Evolutionary conservation across 495 filamentous ascomycete species (phyloP).

Genomic region (Penicillium pulvis): DNA sequence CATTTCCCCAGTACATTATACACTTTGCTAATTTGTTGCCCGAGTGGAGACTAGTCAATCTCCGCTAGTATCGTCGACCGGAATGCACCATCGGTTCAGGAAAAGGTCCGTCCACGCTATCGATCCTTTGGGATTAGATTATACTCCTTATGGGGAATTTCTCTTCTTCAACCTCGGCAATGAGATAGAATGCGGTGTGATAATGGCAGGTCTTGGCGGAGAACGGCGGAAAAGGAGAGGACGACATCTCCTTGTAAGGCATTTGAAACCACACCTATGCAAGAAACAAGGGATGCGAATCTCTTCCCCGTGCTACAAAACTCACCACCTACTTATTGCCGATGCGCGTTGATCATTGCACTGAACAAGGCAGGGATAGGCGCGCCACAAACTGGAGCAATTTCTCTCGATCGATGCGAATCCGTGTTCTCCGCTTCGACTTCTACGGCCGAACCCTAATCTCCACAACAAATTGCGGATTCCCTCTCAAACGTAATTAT

Average conservation of each 20-base stretch:
- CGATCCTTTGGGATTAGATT: neutral
- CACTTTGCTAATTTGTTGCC: neutral
- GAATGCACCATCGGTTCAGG: neutral
- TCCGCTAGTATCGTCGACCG: neutral
- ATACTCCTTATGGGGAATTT: neutral
- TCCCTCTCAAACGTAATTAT: too few relatives aligned
- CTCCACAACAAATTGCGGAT: neutral
- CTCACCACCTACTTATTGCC: neutral
- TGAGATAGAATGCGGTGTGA: too few relatives aligned
- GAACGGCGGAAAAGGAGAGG: neutral
- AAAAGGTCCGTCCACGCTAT: neutral
- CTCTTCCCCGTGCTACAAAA: neutral
- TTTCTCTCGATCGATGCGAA: conserved; percentile 2
- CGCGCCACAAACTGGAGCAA: neutral
- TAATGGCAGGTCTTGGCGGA: neutral
- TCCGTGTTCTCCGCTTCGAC: conserved; percentile 9
- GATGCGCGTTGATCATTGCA: too few relatives aligned
- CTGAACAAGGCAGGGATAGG: neutral
- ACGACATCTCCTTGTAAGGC: neutral
- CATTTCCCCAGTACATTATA: neutral
- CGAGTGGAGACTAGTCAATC: neutral
- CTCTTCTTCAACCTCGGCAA: neutral
- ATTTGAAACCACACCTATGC: neutral
- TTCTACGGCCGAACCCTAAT: conserved; percentile 1
- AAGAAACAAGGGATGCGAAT: neutral